Evolutionary conservation across 1,284 basidiomycete species (phyloP).

Genomic region (Heterobasidion irregulare): DNA sequence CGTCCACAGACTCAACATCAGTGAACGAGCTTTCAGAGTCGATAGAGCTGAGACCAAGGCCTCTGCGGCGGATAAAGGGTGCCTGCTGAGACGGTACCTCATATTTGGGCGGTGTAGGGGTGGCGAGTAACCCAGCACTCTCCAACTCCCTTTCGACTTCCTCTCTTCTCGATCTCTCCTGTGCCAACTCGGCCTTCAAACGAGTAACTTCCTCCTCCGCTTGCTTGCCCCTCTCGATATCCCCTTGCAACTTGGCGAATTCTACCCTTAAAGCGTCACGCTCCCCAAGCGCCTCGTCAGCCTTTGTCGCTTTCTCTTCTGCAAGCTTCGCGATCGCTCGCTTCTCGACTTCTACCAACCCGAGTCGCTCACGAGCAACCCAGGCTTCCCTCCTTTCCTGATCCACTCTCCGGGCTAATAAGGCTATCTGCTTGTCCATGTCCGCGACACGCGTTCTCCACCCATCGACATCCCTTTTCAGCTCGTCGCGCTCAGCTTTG

Average conservation of each 20-base stretch:
- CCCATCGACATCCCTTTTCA: conserved; percentile 69
- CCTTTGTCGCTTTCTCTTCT: conserved; percentile 28
- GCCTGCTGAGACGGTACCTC: conserved; percentile 14
- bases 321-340: conserved; percentile 37
- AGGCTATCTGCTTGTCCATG: conserved; percentile 50
- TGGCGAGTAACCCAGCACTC: conserved; percentile 30
- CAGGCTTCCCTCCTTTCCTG: conserved; percentile 66
- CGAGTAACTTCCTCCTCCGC: conserved; percentile 24
- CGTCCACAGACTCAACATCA: conserved; percentile 54
- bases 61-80: conserved; percentile 23
- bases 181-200: conserved; percentile 24
- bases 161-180: conserved; percentile 28
- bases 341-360: conserved; percentile 61
- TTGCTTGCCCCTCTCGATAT: conserved; percentile 22
- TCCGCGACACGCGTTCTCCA: conserved; percentile 65
- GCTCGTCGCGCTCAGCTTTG: conserved; percentile 70
- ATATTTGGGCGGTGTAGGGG: conserved; percentile 33
- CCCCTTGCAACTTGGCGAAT: conserved; percentile 22
- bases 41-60: conserved; percentile 49
- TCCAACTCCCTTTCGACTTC: conserved; percentile 38
- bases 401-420: conserved; percentile 58
- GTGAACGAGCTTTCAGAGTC: conserved; percentile 56
- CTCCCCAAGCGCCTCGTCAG: conserved; percentile 25
- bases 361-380: conserved; percentile 59
- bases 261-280: conserved; percentile 23